Evolutionary conservation across 1,139 yeast genomes (phyloP), one percentile per base, ranked within the genome.

Genomic region (Geotrichum restrictum): DNA sequence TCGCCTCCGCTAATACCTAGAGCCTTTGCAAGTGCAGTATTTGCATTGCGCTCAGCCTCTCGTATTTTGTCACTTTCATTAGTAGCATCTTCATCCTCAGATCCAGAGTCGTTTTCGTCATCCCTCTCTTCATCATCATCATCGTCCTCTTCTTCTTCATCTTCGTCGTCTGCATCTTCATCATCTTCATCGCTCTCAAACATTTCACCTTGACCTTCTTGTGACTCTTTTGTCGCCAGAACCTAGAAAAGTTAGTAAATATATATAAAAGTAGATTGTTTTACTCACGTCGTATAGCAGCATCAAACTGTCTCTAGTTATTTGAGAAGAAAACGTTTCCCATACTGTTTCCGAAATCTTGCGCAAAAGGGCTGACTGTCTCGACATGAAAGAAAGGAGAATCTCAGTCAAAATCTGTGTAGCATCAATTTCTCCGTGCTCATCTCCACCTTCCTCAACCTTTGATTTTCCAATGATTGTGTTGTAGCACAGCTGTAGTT

Each of bases 321-420:
- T 68, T 37, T 75, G 71, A 18, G 67, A 67, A n/a, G 81, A 68
- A 57, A 82, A 76, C 34, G 78, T 64, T 22, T 83, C 88, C 96
- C 96, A 91, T 2, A 88, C 87, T 16, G 82, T 76, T 56, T 78
- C 75, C 16, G 89, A 82, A 47, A 89, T 73, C 64, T 81, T 87
- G 62, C 88, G 84, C 70, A 87, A 74, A 56, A 89, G 71, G 0
- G 82, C 71, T 6, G 89, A 83, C 62, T 83, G 83, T 62, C 88
- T 83, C 2, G 95, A 80, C 36, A 88, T 70, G 58, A 88, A 82
- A 16, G 91, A 82, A 45, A 93, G 72, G 49, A 91, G 72, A 45
- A 93, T 82, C 64, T 93, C 98, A 10, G 95, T 81, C 58, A 93
- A 74, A 2, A 87, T 83, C 38, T 82, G 75, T 14, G 81, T 69